Conservation (phyloP, 208 protist genomes). For the Trypanosoma congolense region DNA sequence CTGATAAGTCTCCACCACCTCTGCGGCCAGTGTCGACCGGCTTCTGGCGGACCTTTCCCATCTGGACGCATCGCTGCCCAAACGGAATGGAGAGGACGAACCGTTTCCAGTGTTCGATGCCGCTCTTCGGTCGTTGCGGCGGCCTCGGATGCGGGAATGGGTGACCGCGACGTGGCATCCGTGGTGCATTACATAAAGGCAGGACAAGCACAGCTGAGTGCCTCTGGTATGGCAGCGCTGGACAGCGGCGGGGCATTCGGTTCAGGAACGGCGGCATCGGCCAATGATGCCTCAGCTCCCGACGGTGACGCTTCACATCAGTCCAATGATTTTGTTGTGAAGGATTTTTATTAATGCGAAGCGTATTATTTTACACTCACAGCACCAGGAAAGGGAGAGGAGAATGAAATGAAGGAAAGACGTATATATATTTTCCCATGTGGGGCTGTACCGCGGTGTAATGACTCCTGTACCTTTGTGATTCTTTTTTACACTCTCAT, state of each 20-base stretch:
- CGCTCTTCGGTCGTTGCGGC: slow-evolving; percentile 71
- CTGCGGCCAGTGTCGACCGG: slow-evolving; percentile 45
- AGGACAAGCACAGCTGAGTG: slow-evolving; percentile 36
- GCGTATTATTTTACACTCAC: too few species aligned
- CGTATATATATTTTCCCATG: too few species aligned
- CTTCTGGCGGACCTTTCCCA: slow-evolving; percentile 67
- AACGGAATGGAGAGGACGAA: slow-evolving; percentile 34
- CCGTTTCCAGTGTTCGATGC: slow-evolving; percentile 71
- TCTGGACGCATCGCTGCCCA: slow-evolving; percentile 55
- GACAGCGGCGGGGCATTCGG: not conserved
- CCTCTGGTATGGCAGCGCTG: not conserved
- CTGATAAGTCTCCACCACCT: slow-evolving; percentile 60
- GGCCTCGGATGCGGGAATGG: slow-evolving; percentile 61
- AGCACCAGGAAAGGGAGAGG: too few species aligned
- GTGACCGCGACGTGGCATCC: slow-evolving; percentile 67
- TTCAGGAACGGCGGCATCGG: not conserved
- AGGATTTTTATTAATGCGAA: slow-evolving; percentile 53
- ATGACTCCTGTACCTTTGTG: too few species aligned
- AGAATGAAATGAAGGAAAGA: too few species aligned
- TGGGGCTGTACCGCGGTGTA: too few species aligned
- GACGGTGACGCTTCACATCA: not conserved
- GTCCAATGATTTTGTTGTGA: slow-evolving; percentile 31
- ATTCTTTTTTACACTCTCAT: too few species aligned
- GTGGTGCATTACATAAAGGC: slow-evolving; percentile 81
- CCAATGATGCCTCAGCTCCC: not conserved